Percentiles rank a stretch among this genome's conserved stretches.
Conservation (phyloP, 1,284 basidiomycete species). For the Mrakiaceae sp. region DNA sequence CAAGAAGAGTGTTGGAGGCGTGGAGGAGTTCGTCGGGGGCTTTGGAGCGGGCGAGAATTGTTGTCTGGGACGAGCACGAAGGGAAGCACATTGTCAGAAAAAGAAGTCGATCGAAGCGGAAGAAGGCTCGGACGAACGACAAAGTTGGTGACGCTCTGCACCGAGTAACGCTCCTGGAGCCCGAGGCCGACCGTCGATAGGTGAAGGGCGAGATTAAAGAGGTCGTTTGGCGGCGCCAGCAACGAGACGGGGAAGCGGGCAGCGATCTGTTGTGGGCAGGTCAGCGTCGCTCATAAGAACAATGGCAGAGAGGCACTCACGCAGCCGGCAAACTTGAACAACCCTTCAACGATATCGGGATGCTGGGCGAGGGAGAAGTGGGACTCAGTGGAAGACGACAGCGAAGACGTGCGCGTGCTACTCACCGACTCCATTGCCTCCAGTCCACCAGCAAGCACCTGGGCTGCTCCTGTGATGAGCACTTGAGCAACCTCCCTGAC, state of each 20-base stretch:
- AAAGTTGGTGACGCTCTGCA: slow-evolving; percentile 69
- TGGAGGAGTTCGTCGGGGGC: slow-evolving; percentile 31
- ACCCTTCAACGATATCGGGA: slow-evolving; percentile 77
- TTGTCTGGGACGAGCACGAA: slow-evolving; percentile 22
- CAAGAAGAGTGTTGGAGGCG: slow-evolving; percentile 38
- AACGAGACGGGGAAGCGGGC: slow-evolving; percentile 61
- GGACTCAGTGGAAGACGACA: neutral
- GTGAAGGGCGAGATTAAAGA: slow-evolving; percentile 58
- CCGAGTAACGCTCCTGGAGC: slow-evolving; percentile 73
- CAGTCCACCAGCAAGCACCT: neutral
- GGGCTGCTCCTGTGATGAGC: slow-evolving; percentile 24
- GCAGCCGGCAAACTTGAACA: slow-evolving; percentile 66
- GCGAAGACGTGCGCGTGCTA: neutral
- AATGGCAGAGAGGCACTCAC: slow-evolving; percentile 34
- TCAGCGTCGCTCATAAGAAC: neutral
- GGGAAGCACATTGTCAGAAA: neutral
- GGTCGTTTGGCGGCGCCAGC: slow-evolving; percentile 52
- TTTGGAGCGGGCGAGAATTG: slow-evolving; percentile 33
- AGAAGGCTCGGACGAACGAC: slow-evolving; percentile 44
- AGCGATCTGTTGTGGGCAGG: slow-evolving; percentile 42
- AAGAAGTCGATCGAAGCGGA: neutral
- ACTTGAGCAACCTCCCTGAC: slow-evolving; percentile 35
- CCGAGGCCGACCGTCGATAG: slow-evolving; percentile 58
- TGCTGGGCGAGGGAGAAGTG: slow-evolving; percentile 36
- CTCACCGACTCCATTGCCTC: slow-evolving; percentile 9